Percentiles rank a stretch among this genome's conserved stretches.
These are phyloP conservation scores for Komagataella populi DNA, from an alignment of 805 yeast species.

Conservation along the genomic window DNA sequence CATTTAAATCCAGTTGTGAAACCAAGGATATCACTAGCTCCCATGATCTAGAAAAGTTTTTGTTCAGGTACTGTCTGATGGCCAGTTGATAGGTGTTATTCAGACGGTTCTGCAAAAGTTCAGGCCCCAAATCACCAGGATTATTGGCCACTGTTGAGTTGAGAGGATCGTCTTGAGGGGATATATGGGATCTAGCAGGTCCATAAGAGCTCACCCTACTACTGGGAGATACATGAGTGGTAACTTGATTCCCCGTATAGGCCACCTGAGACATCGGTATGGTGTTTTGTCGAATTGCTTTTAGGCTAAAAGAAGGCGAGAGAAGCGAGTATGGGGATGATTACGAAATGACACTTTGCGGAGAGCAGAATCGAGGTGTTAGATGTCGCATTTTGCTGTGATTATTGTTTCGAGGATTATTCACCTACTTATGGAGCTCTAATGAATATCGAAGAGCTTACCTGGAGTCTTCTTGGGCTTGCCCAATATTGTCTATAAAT, in stretches of 20 bases:
- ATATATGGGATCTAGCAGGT: neutral
- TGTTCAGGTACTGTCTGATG: slow-evolving; percentile 24
- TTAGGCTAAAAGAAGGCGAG: neutral
- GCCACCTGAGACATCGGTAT: neutral
- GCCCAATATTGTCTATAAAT: too few species aligned
- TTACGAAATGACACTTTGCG: neutral
- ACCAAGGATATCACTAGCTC: slow-evolving; percentile 10
- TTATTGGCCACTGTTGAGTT: neutral
- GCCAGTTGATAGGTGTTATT: slow-evolving; percentile 22
- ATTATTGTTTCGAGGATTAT: too few species aligned
- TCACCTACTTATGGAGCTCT: too few species aligned
- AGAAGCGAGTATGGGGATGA: neutral
- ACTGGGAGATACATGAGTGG: neutral
- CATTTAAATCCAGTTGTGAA: neutral
- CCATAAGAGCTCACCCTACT: neutral
- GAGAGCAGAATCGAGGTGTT: neutral
- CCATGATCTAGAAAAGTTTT: slow-evolving; percentile 16
- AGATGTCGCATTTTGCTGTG: neutral
- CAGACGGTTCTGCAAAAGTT: slow-evolving; percentile 3
- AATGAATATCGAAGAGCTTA: too few species aligned
- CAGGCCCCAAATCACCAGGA: neutral
- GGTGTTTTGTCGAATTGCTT: neutral
- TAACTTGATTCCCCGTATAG: neutral
- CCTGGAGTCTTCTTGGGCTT: too few species aligned
- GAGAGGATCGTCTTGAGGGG: neutral